Evolutionary conservation across 371 early-diverging fungal genomes (phyloP).

Genomic region (Mucor saturninus): DNA sequence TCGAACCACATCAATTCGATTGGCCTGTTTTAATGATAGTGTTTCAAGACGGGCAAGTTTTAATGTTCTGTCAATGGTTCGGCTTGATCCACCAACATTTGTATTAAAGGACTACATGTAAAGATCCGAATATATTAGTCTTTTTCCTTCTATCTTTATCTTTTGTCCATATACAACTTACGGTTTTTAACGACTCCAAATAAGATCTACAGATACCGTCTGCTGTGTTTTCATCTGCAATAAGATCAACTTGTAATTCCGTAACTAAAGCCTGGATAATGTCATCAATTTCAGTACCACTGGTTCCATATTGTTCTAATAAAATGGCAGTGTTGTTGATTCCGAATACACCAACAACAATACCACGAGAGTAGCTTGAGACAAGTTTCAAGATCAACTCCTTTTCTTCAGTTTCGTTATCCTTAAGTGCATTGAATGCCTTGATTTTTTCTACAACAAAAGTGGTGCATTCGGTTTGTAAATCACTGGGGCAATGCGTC

Average conservation of each 20-base stretch:
- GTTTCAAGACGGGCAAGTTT: conserved; percentile 37
- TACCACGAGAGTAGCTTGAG: conserved; percentile 37
- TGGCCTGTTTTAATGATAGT: conserved; percentile 28
- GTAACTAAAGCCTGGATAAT: conserved; percentile 53
- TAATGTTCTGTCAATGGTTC: conserved; percentile 43
- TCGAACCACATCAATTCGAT: conserved; percentile 25
- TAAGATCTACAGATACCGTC: conserved; percentile 43
- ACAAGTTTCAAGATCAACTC: conserved; percentile 15
- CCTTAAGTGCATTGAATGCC: conserved; percentile 21
- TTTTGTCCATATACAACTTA: conserved; percentile 13
- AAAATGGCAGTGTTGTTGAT: conserved; percentile 39
- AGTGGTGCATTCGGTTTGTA: conserved; percentile 42
- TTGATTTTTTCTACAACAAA: conserved; percentile 44
- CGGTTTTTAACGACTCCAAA: conserved; percentile 48
- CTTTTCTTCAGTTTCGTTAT: conserved; percentile 1
- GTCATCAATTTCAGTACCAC: conserved; percentile 48
- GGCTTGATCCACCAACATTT: conserved; percentile 25
- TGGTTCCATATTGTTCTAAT: conserved; percentile 46
- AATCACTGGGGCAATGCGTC: conserved; percentile 39
- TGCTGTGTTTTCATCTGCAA: conserved; percentile 31
- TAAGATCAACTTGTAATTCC: conserved; percentile 40
- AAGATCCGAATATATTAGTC: background rate
- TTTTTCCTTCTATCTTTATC: background rate
- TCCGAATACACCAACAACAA: conserved; percentile 50
- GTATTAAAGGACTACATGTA: conserved; percentile 38